Conservation (phyloP, 139 green algal species). For the Chlorella sorokiniana region DNA sequence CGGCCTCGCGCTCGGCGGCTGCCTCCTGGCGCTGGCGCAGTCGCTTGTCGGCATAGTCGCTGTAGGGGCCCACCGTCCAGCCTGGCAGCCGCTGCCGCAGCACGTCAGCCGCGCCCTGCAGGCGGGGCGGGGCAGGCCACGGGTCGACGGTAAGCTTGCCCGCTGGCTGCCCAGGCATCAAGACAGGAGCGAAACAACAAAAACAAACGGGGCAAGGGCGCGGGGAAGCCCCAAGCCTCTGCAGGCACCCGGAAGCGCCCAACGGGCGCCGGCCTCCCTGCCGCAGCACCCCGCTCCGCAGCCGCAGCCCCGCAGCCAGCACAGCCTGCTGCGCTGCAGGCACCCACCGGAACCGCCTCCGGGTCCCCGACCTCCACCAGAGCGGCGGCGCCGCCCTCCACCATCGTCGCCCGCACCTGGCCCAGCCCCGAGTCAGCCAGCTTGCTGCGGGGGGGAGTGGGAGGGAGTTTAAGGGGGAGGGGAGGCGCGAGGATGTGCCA, state of each 20-base stretch:
- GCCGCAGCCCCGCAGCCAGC: no score
- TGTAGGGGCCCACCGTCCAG: slow-evolving; percentile 11
- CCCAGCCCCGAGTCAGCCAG: slow-evolving; percentile 10
- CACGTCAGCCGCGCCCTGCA: slow-evolving; percentile 14
- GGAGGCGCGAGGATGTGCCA: background rate
- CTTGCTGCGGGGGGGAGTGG: background rate
- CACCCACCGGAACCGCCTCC: slow-evolving; percentile 15
- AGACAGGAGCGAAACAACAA: background rate
- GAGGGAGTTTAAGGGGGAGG: background rate
- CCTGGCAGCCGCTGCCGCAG: background rate
- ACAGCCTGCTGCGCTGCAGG: no score
- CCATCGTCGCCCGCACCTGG: slow-evolving; percentile 6
- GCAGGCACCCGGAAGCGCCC: no score
- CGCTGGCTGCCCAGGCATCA: background rate
- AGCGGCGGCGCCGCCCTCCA: slow-evolving; percentile 5
- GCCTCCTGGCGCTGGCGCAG: background rate
- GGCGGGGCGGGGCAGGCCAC: background rate
- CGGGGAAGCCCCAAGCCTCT: no score
- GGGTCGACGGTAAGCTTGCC: background rate
- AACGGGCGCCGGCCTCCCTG: background rate
- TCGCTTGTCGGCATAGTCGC: background rate
- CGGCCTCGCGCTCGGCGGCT: background rate
- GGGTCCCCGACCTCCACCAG: slow-evolving; percentile 25
- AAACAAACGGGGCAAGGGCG: no score
- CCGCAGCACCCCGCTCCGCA: background rate